Conservation (phyloP, 371 early-diverging fungal genomes). For the Zychaea mexicana region DNA sequence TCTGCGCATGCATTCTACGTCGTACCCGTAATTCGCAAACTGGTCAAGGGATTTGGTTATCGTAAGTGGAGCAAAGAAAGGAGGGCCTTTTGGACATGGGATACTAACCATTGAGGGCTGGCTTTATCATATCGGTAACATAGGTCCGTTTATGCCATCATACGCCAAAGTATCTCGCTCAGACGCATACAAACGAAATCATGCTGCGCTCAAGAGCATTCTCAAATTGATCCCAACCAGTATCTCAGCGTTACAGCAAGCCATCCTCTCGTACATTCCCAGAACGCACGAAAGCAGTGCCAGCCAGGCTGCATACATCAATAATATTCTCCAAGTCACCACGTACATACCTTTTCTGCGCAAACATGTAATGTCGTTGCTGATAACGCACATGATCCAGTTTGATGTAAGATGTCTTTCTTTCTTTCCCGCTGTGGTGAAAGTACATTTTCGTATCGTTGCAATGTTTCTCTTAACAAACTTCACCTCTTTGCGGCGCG, state of each 20-base stretch:
- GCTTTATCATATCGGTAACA: no score
- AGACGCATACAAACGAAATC: slow-evolving; percentile 60
- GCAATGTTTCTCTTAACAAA: no score
- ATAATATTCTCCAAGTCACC: slow-evolving; percentile 72
- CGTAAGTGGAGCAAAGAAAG: slow-evolving; percentile 67
- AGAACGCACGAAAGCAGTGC: slow-evolving; percentile 70
- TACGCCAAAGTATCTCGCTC: slow-evolving; percentile 34
- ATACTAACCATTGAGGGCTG: no score
- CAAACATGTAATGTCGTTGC: slow-evolving; percentile 72
- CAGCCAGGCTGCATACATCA: slow-evolving; percentile 72
- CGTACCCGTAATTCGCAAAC: slow-evolving; percentile 61
- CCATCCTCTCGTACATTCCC: slow-evolving; percentile 75
- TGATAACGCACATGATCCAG: slow-evolving; percentile 81
- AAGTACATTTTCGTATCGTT: background rate
- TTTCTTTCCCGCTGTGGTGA: background rate
- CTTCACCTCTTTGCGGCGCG: no score
- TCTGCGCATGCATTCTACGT: slow-evolving; percentile 85
- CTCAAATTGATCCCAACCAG: slow-evolving; percentile 81
- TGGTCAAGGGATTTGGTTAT: slow-evolving; percentile 64
- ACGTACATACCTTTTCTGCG: slow-evolving; percentile 80
- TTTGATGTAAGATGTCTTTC: slow-evolving; percentile 72
- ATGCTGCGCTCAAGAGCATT: slow-evolving; percentile 67
- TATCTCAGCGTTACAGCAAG: slow-evolving; percentile 64
- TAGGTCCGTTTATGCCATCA: slow-evolving; percentile 26
- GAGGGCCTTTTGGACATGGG: no score